Conservation (phyloP, 2,329 filamentous ascomycete species). For the Coniochaeta sp. region DNA sequence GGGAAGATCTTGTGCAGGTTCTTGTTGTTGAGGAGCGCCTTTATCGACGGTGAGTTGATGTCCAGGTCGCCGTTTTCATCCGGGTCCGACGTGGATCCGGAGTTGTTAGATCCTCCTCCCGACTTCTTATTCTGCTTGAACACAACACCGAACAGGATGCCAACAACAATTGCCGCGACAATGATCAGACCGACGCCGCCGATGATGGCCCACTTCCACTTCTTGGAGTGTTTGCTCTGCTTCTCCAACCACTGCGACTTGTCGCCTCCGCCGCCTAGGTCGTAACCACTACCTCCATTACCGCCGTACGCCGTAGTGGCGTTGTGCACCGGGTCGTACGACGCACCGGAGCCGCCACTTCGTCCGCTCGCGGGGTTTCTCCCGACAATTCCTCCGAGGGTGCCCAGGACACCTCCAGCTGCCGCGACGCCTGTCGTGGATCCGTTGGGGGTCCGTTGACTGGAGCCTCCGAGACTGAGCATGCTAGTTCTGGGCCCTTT, state of each 20-base stretch:
- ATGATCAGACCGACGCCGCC: conserved; percentile 57
- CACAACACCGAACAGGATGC: conserved; percentile 66
- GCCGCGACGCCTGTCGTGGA: conserved; percentile 39
- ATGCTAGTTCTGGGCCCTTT: conserved; percentile 47
- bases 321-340: conserved; percentile 51
- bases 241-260: conserved; percentile 59
- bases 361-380: conserved; percentile 26
- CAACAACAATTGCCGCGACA: conserved; percentile 64
- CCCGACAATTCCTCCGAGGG: conserved; percentile 30
- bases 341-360: conserved; percentile 28
- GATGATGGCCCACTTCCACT: conserved; percentile 64
- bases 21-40: conserved; percentile 71
- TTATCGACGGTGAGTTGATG: conserved; percentile 71
- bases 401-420: conserved; percentile 33
- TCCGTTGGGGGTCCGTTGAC: conserved; percentile 30
- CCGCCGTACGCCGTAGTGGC: conserved; percentile 18
- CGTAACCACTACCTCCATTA: conserved; percentile 20
- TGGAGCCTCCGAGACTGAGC: conserved; percentile 46
- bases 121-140: conserved; percentile 38
- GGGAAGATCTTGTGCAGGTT: conserved; percentile 89
- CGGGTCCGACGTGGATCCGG: conserved; percentile 45
- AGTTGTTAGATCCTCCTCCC: conserved; percentile 6
- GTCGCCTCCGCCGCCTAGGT: conserved; percentile 34
- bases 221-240: conserved; percentile 54
- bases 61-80: conserved; percentile 67